Evolutionary conservation across 805 yeast species (phyloP).

Genomic region (Teunomyces cretensis): DNA sequence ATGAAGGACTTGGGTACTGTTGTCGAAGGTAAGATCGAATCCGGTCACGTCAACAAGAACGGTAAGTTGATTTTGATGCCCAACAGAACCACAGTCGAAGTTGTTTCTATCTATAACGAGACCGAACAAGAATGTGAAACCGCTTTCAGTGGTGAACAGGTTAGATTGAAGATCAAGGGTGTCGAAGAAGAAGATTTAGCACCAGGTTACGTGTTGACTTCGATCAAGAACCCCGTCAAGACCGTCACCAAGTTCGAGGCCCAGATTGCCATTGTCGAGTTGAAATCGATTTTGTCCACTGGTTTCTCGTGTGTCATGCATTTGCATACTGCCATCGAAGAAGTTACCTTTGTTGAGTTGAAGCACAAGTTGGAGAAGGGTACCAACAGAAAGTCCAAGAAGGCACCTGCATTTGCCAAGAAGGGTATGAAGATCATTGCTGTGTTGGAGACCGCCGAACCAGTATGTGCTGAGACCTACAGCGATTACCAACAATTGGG

Average conservation of each 20-base stretch:
- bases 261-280: conserved; percentile 94
- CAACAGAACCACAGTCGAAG: conserved; percentile 79
- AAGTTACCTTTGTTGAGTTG: conserved; percentile 76
- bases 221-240: conserved; percentile 83
- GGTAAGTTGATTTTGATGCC: conserved; percentile 86
- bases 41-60: conserved; percentile 88
- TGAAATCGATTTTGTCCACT: conserved; percentile 88
- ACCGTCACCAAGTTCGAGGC: conserved; percentile 92
- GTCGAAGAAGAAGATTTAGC: conserved; percentile 96
- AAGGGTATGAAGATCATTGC: conserved; percentile 99
- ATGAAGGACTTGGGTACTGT: conserved; percentile 97
- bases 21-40: conserved; percentile 97
- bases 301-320: conserved; percentile 99
- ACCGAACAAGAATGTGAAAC: conserved; percentile 90
- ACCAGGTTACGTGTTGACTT: conserved; percentile 88
- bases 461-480: conserved; percentile 92
- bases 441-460: conserved; percentile 76
- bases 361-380: conserved; percentile 95
- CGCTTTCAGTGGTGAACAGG: conserved; percentile 97
- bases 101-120: conserved; percentile 85
- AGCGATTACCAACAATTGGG: conserved; percentile 94
- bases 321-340: conserved; percentile 97
- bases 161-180: conserved; percentile 88
- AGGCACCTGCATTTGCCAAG: conserved; percentile 97
- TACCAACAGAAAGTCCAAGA: conserved; percentile 93